Evolutionary conservation across 2,329 filamentous ascomycete species (phyloP).

Genomic region (Fusarium algeriense): DNA sequence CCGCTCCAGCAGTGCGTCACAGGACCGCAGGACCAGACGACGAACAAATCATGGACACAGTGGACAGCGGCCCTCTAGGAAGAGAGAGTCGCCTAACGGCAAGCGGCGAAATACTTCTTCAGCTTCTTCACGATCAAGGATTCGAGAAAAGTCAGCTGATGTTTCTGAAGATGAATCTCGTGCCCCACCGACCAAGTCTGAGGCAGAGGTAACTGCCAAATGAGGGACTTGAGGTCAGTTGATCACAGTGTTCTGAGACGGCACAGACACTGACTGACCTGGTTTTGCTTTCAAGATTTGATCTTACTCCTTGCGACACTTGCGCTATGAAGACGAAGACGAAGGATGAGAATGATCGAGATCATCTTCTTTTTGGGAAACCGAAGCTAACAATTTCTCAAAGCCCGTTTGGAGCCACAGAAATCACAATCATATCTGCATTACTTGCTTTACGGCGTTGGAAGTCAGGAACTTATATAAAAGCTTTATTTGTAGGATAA

Average conservation of each 20-base stretch:
- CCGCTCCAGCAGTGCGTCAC: slow-evolving; percentile 32
- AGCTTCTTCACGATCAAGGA: slow-evolving; percentile 63
- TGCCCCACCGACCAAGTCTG: slow-evolving; percentile 37
- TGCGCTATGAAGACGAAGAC: slow-evolving; percentile 6
- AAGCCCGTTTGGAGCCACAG: slow-evolving; percentile 17
- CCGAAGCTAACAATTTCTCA: slow-evolving; percentile 33
- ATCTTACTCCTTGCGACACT: slow-evolving; percentile 9
- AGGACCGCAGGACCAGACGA: slow-evolving; percentile 34
- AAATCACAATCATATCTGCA: slow-evolving; percentile 8
- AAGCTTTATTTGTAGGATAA: slow-evolving; percentile 6
- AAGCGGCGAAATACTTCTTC: slow-evolving; percentile 66
- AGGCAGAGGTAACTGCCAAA: slow-evolving; percentile 26
- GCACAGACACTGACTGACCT: slow-evolving; percentile 13
- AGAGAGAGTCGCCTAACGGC: slow-evolving; percentile 31
- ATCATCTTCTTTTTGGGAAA: slow-evolving; percentile 16
- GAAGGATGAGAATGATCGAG: slow-evolving; percentile 32
- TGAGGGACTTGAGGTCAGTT: slow-evolving; percentile 45
- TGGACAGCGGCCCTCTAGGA: slow-evolving; percentile 23
- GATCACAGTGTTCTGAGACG: not conserved
- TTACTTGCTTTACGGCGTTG: slow-evolving; percentile 17
- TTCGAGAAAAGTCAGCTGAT: slow-evolving; percentile 69
- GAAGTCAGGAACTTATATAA: slow-evolving; percentile 4
- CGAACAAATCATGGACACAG: slow-evolving; percentile 22
- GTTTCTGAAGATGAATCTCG: slow-evolving; percentile 55
- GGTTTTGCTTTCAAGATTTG: not conserved